phyloP scores from a whole-genome alignment of 257 asterid species.

The Striga asiatica region DNA sequence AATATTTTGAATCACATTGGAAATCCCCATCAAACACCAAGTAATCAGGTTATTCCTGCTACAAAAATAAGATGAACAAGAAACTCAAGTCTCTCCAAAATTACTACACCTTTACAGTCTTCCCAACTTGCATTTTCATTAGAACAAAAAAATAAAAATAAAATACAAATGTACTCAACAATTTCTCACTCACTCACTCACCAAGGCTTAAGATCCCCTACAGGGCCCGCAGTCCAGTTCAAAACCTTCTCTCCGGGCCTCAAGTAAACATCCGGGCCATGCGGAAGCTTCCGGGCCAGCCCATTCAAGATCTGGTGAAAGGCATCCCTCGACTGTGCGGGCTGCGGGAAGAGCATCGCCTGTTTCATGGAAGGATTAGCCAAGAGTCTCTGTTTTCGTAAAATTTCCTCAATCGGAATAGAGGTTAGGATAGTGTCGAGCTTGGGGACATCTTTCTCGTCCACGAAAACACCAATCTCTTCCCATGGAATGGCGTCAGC shows the following conservation, averaged over 20 bases:
- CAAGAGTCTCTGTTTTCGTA: slow-evolving; percentile 66
- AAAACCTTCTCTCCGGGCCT: slow-evolving; percentile 45
- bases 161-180: too few species aligned
- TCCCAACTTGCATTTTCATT: too few species aligned
- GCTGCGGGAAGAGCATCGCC: slow-evolving; percentile 85
- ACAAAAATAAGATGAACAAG: too few species aligned
- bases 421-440: slow-evolving; percentile 74
- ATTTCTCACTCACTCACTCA: too few species aligned
- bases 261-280: slow-evolving; percentile 37
- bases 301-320: slow-evolving; percentile 85
- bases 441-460: slow-evolving; percentile 74
- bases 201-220: slow-evolving; percentile 79
- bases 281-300: slow-evolving; percentile 76
- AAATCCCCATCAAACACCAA: too few species aligned
- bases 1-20: too few species aligned
- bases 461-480: slow-evolving; percentile 75
- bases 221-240: slow-evolving; percentile 92
- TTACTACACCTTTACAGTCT: too few species aligned
- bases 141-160: too few species aligned
- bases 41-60: too few species aligned
- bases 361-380: slow-evolving; percentile 93
- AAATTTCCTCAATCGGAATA: slow-evolving; percentile 52
- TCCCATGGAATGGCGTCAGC: slow-evolving; percentile 99
- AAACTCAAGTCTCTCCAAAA: too few species aligned
- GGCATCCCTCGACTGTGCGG: slow-evolving; percentile 79